Conservation (phyloP, 352 stramenopile genomes). For the Peronospora farinosa region DNA sequence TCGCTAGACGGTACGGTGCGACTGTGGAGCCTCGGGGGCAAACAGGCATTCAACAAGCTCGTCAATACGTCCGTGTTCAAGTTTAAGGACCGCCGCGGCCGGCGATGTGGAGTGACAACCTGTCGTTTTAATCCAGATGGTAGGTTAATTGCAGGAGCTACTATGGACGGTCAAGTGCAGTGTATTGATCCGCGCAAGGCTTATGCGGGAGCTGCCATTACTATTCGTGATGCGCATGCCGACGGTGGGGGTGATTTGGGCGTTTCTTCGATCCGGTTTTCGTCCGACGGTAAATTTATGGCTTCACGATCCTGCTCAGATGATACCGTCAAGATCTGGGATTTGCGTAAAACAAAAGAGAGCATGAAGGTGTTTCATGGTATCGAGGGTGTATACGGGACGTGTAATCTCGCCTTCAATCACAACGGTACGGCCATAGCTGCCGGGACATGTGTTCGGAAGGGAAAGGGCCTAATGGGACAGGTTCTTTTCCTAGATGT, state of each 20-base stretch:
- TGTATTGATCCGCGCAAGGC: conserved; percentile 68
- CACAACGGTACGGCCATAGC: conserved; percentile 58
- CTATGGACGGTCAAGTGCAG: conserved; percentile 75
- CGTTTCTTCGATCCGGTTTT: conserved; percentile 73
- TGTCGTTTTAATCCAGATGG: conserved; percentile 67
- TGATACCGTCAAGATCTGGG: conserved; percentile 80
- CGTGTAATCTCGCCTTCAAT: conserved; percentile 80
- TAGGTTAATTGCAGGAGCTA: conserved; percentile 50
- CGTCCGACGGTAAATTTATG: conserved; percentile 50
- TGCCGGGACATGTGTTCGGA: conserved; percentile 65
- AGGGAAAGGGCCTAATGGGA: conserved; percentile 44
- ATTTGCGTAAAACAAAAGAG: conserved; percentile 54
- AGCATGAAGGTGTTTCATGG: conserved; percentile 54
- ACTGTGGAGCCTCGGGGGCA: conserved; percentile 64
- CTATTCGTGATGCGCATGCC: conserved; percentile 63
- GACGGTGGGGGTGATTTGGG: conserved; percentile 61
- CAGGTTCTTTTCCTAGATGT: conserved; percentile 76
- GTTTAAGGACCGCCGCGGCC: conserved; percentile 71
- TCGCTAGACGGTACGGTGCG: conserved; percentile 77
- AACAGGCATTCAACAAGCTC: conserved; percentile 69
- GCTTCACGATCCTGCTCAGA: conserved; percentile 69
- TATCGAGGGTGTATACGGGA: conserved; percentile 67
- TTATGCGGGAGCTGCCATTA: conserved; percentile 56
- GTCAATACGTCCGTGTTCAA: conserved; percentile 80
- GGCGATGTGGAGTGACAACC: conserved; percentile 62